Base-by-base conservation (phyloP, 2,329 filamentous ascomycete genomes). In the Claviceps sp. region DNA sequence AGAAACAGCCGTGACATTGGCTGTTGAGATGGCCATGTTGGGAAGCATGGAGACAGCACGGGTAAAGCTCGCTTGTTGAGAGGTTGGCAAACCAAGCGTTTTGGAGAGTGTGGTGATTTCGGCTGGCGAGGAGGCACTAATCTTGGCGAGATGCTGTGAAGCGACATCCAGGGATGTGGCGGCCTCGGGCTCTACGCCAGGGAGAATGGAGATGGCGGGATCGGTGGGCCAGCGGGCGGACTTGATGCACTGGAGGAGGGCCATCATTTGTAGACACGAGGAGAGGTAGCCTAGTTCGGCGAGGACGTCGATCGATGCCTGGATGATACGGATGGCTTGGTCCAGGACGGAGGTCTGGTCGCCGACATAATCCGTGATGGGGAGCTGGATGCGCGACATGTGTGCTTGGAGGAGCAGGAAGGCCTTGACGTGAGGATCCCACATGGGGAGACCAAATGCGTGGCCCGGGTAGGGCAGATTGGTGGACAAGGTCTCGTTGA, bases 381-480 rank as follows among this genome's bases (percentile, higher is more conserved):
- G 94, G 3, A 98, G 81, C 51, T 91, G 83, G 58, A 97, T 85
- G 53, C 91, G 85, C 20, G 87, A 89, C 80, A 98, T 95, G 69
- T 96, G 89, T 0, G 93, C 89, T 68, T 98, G 94, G 0, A 98
- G 77, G 1, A 98, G 77, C 40, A 98, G 72, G 71, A 96, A 97
- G 0, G 93, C 83, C 67, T 98, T 98, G 63, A 97, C 89, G 64
- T 98, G 93, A 0, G 93, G 93, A 70, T 98, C 93, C 93, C 93
- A 98, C 83, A 98, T 87, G 1, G 91, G 91, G 42, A 96, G 72
- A 9, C 82, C 83, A 50, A 93, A 80, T 4, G 70, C 67, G 18
- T 69, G 69, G 5, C 74, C 78, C 0, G 75, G 70, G 54, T 79
- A 75, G 0, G 89, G 87, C 1, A 98, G 72, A 56, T 89, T 89